Conservation (phyloP, 2,329 filamentous ascomycete genomes). For the Trichoderma pleuroti region DNA sequence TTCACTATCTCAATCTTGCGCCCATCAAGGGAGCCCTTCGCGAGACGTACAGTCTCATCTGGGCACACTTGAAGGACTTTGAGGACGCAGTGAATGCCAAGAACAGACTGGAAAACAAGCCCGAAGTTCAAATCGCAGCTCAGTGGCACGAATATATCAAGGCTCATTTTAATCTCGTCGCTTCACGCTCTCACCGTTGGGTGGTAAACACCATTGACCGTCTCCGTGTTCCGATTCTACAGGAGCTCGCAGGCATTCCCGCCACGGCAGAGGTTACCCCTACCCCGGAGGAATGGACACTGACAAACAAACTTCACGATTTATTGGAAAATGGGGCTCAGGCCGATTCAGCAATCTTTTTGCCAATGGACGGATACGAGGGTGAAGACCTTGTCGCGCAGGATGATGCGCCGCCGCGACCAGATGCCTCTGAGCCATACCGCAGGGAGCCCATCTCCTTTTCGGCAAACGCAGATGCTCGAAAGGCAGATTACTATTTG, state of each 20-base stretch:
- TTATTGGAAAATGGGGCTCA: slow-evolving; percentile 23
- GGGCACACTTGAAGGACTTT: slow-evolving; percentile 24
- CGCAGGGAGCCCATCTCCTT: slow-evolving; percentile 18
- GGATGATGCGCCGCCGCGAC: slow-evolving; percentile 9
- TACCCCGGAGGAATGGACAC: slow-evolving; percentile 13
- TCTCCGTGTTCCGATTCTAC: slow-evolving; percentile 21
- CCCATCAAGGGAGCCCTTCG: slow-evolving; percentile 23
- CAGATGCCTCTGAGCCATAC: slow-evolving; percentile 5
- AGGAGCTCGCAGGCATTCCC: background rate
- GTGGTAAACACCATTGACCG: slow-evolving; percentile 25
- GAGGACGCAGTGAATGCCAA: slow-evolving; percentile 28
- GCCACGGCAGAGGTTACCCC: background rate
- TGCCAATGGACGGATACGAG: slow-evolving; percentile 31
- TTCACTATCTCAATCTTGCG: slow-evolving; percentile 28
- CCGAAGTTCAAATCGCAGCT: slow-evolving; percentile 21
- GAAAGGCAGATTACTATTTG: slow-evolving; percentile 18
- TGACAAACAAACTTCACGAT: slow-evolving; percentile 28
- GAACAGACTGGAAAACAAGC: slow-evolving; percentile 1
- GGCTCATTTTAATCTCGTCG: slow-evolving; percentile 25
- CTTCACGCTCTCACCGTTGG: slow-evolving; percentile 26
- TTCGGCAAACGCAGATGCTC: slow-evolving; percentile 13
- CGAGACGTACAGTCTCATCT: slow-evolving; percentile 29
- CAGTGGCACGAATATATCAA: slow-evolving; percentile 29
- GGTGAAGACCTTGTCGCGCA: slow-evolving; percentile 22
- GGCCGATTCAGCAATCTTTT: slow-evolving; percentile 27